Conservation (phyloP, 2,329 filamentous ascomycete species). For the Aureobasidium sp. region DNA sequence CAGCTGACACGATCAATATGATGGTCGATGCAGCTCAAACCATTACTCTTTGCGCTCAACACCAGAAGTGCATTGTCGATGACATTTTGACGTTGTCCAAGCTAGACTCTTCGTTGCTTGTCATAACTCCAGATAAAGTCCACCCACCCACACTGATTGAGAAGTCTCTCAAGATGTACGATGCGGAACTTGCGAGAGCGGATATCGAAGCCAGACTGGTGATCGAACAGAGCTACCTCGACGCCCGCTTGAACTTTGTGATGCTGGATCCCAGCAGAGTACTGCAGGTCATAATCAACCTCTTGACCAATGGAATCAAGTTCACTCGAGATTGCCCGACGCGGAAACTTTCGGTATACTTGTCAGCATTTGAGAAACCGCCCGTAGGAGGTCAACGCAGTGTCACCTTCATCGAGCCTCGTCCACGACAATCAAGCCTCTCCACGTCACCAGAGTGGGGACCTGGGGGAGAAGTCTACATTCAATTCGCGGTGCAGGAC, state of each 20-base stretch:
- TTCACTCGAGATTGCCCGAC: conserved; percentile 29
- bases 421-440: conserved; percentile 11
- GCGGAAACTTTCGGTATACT: conserved; percentile 31
- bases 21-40: conserved; percentile 22
- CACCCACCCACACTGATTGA: conserved; percentile 28
- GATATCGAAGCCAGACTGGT: conserved; percentile 25
- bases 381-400: conserved; percentile 26
- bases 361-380: conserved; percentile 27
- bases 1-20: conserved; percentile 9
- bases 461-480: conserved; percentile 29
- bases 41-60: conserved; percentile 11
- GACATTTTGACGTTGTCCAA: conserved; percentile 38
- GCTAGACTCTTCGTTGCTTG: conserved; percentile 24
- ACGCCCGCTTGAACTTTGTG: conserved; percentile 28
- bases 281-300: conserved; percentile 34
- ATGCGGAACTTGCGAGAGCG: conserved; percentile 30
- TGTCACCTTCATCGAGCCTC: conserved; percentile 26
- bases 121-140: conserved; percentile 33
- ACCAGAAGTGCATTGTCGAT: conserved; percentile 27
- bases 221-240: conserved; percentile 28
- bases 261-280: conserved; percentile 35
- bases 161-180: conserved; percentile 30
- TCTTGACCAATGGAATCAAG: conserved; percentile 40
- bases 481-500: conserved; percentile 28
- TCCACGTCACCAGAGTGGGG: conserved; percentile 26